phyloP scores from a whole-genome alignment of 345 rosid genomes.

The Eucalyptus camaldulensis region DNA sequence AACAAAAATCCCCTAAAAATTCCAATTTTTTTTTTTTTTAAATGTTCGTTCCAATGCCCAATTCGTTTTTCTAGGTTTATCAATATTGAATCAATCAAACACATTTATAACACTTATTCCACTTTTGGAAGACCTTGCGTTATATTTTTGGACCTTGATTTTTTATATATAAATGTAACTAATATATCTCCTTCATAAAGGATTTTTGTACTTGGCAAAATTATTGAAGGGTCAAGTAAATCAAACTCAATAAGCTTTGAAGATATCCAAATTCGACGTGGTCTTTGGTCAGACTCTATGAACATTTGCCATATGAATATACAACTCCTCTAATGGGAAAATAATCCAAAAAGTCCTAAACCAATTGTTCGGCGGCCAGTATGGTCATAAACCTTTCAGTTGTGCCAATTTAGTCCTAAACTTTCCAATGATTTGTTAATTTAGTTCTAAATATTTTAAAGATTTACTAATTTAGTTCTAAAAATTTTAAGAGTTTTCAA shows the following conservation, averaged over 20 bases:
- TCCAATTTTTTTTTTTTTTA: neutral
- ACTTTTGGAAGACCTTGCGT: neutral
- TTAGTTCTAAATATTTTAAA: too few species aligned
- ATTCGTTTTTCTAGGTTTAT: neutral
- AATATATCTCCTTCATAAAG: neutral
- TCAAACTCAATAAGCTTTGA: neutral
- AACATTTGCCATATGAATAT: neutral
- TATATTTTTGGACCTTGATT: neutral
- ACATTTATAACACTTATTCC: neutral
- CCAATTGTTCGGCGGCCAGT: rapidly evolving
- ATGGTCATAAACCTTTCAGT: too few species aligned
- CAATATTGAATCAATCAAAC: neutral
- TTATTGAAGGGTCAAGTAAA: neutral
- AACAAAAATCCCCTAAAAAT: neutral
- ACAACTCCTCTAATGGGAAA: too few species aligned
- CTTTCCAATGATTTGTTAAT: too few species aligned
- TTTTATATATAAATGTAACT: neutral
- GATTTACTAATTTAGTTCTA: too few species aligned
- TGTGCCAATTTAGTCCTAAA: too few species aligned
- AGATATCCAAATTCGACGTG: neutral
- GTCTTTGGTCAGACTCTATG: neutral
- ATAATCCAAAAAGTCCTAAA: too few species aligned
- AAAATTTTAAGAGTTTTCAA: too few species aligned
- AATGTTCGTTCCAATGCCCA: neutral
- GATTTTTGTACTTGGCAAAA: neutral